Evolutionary conservation across 2,329 filamentous ascomycete genomes (phyloP).

Genomic region (Trichoderma pleuroti): DNA sequence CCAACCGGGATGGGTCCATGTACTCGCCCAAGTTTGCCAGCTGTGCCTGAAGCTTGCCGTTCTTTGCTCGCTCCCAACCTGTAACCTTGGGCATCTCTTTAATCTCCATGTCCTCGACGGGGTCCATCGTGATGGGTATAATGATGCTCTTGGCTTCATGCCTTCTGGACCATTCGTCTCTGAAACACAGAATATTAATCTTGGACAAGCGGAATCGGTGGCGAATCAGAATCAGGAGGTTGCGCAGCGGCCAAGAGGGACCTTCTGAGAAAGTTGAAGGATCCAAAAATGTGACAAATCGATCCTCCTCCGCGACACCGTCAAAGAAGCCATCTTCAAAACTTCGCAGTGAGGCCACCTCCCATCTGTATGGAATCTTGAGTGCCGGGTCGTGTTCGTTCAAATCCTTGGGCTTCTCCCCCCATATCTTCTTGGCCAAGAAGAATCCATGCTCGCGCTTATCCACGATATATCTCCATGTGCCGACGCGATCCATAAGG

Average conservation of each 20-base stretch:
- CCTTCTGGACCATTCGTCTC: slow-evolving; percentile 73
- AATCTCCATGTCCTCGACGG: slow-evolving; percentile 41
- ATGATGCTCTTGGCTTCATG: slow-evolving; percentile 81
- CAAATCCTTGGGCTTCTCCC: slow-evolving; percentile 38
- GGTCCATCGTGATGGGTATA: slow-evolving; percentile 60
- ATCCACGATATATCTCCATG: slow-evolving; percentile 82
- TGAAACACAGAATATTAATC: slow-evolving; percentile 84
- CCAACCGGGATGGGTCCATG: slow-evolving; percentile 83
- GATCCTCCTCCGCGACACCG: slow-evolving; percentile 65
- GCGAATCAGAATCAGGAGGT: slow-evolving; percentile 79
- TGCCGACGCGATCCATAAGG: slow-evolving; percentile 78
- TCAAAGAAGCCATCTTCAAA: slow-evolving; percentile 90
- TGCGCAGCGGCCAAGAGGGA: slow-evolving; percentile 90
- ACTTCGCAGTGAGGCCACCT: slow-evolving; percentile 67
- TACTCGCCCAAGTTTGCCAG: slow-evolving; percentile 84
- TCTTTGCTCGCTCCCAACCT: slow-evolving; percentile 85
- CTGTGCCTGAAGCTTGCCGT: slow-evolving; percentile 73
- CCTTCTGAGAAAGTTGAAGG: slow-evolving; percentile 85
- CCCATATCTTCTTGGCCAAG: slow-evolving; percentile 72
- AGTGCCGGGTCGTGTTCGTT: slow-evolving; percentile 46
- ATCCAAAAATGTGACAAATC: slow-evolving; percentile 83
- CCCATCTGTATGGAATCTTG: slow-evolving; percentile 69
- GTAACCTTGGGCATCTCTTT: slow-evolving; percentile 79
- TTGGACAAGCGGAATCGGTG: slow-evolving; percentile 74
- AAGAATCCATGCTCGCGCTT: slow-evolving; percentile 90